phyloP scores from a whole-genome alignment of 2,329 filamentous ascomycete species.

The Neophaeococcomyces mojaviensis region DNA sequence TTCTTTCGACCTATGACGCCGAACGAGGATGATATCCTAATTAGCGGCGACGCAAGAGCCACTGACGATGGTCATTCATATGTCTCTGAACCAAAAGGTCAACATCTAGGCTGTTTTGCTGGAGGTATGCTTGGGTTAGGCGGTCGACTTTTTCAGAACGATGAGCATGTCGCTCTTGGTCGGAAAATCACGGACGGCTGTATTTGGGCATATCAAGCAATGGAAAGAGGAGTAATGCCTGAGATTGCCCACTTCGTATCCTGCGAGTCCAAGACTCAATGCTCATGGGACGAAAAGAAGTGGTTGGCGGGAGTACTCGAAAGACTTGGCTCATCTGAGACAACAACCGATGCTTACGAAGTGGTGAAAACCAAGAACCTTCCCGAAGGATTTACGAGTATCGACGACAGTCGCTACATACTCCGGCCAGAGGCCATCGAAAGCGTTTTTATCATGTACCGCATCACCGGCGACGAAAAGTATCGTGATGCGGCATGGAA shows the following conservation, averaged over 20 bases:
- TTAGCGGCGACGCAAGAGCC: constrained; percentile 37
- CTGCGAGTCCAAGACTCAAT: constrained; percentile 31
- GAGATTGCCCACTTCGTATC: constrained; percentile 38
- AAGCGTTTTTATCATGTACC: constrained; percentile 82
- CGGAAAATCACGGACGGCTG: constrained; percentile 48
- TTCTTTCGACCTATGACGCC: constrained; percentile 45
- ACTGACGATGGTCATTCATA: constrained; percentile 10
- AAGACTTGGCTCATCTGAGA: constrained; percentile 6
- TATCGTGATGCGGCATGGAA: constrained; percentile 79
- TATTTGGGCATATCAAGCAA: constrained; percentile 47
- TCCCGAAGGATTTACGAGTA: constrained; percentile 16
- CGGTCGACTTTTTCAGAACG: constrained; percentile 44
- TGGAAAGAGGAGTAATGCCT: constrained; percentile 47
- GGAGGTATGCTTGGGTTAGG: constrained; percentile 51
- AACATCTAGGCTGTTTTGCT: constrained; percentile 48
- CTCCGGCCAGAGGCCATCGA: constrained; percentile 76
- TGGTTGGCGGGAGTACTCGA: constrained; percentile 24
- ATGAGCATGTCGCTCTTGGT: constrained; percentile 43
- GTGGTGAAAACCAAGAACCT: constrained; percentile 17
- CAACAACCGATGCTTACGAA: neutral
- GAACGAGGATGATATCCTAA: constrained; percentile 39
- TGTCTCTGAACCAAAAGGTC: constrained; percentile 34
- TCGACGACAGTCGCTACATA: constrained; percentile 15
- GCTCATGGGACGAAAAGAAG: constrained; percentile 33
- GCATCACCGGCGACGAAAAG: constrained; percentile 68